phyloP scores from a whole-genome alignment of 2,329 filamentous ascomycete species.

The Xylaria sp. region DNA sequence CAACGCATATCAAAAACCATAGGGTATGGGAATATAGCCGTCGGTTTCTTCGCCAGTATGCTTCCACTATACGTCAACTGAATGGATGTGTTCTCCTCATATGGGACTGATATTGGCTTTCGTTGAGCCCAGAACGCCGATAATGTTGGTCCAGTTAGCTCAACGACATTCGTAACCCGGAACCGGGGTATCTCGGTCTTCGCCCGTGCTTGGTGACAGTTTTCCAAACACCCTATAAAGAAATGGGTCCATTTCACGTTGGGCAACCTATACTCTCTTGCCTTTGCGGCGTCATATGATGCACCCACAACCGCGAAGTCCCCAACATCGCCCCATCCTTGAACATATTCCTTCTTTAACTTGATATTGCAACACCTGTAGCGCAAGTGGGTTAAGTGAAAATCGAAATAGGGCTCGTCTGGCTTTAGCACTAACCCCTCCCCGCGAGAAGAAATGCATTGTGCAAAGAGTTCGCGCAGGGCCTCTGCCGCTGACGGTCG shows the following conservation, averaged over 20 bases:
- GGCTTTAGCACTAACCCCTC: slow-evolving; percentile 88
- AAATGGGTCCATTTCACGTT: slow-evolving; percentile 81
- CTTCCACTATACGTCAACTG: slow-evolving; percentile 60
- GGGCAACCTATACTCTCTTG: slow-evolving; percentile 63
- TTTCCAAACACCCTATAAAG: slow-evolving; percentile 79
- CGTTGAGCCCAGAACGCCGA: slow-evolving; percentile 61
- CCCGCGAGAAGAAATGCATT: slow-evolving; percentile 71
- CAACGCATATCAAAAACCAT: slow-evolving; percentile 84
- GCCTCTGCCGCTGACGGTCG: slow-evolving; percentile 63
- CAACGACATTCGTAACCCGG: slow-evolving; percentile 72
- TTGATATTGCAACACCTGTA: slow-evolving; percentile 74
- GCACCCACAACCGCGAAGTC: slow-evolving; percentile 86
- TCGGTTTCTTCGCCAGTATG: slow-evolving; percentile 57
- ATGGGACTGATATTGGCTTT: slow-evolving; percentile 56
- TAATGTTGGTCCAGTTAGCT: slow-evolving; percentile 64
- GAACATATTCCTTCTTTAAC: slow-evolving; percentile 87
- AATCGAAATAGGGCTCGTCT: slow-evolving; percentile 80
- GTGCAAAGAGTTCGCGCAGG: slow-evolving; percentile 73
- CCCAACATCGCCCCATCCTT: slow-evolving; percentile 80
- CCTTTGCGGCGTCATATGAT: slow-evolving; percentile 73
- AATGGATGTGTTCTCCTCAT: slow-evolving; percentile 52
- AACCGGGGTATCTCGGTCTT: slow-evolving; percentile 68
- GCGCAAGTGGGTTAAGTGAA: slow-evolving; percentile 51
- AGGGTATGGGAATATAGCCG: slow-evolving; percentile 72
- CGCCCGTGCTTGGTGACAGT: slow-evolving; percentile 68